These are phyloP conservation scores for Eragrostis curvula DNA, from an alignment of 176 grass and related monocot species.

Conservation along the genomic window DNA sequence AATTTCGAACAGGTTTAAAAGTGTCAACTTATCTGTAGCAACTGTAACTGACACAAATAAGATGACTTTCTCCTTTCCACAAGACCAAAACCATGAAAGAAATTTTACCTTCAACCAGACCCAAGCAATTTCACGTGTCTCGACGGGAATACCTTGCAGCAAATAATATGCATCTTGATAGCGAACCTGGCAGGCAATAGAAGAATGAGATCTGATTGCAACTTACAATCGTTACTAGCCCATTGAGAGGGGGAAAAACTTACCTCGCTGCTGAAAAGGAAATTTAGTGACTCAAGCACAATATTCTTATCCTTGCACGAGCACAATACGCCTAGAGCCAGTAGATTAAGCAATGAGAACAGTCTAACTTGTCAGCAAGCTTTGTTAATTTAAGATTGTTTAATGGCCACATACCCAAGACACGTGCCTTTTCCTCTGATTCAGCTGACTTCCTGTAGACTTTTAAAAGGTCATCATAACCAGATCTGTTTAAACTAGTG, in stretches of 20 bases:
- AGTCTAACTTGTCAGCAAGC: slow-evolving; percentile 33
- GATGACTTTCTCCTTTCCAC: neutral
- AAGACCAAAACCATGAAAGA: slow-evolving; percentile 22
- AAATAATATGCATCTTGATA: slow-evolving; percentile 68
- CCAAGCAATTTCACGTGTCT: slow-evolving; percentile 79
- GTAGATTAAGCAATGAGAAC: slow-evolving; percentile 31
- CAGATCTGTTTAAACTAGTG: slow-evolving; percentile 60
- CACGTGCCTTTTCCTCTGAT: slow-evolving; percentile 63
- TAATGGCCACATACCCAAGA: slow-evolving; percentile 59
- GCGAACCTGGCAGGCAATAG: slow-evolving; percentile 60
- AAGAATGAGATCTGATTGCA: slow-evolving; percentile 26
- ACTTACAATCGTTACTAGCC: too few species aligned
- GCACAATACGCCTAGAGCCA: slow-evolving; percentile 58
- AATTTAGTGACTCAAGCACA: slow-evolving; percentile 77
- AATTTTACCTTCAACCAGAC: slow-evolving; percentile 76
- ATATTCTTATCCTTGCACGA: slow-evolving; percentile 69
- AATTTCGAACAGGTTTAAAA: slow-evolving; percentile 22
- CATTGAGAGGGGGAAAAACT: too few species aligned
- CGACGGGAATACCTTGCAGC: slow-evolving; percentile 46
- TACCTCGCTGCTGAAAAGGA: slow-evolving; percentile 74
- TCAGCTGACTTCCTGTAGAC: slow-evolving; percentile 65
- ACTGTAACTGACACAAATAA: neutral
- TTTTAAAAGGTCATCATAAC: slow-evolving; percentile 78
- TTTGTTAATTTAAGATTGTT: slow-evolving; percentile 32
- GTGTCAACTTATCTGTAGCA: neutral